Evolutionary conservation across 495 filamentous ascomycete genomes (phyloP).

Genomic region (Patellaria atrata): DNA sequence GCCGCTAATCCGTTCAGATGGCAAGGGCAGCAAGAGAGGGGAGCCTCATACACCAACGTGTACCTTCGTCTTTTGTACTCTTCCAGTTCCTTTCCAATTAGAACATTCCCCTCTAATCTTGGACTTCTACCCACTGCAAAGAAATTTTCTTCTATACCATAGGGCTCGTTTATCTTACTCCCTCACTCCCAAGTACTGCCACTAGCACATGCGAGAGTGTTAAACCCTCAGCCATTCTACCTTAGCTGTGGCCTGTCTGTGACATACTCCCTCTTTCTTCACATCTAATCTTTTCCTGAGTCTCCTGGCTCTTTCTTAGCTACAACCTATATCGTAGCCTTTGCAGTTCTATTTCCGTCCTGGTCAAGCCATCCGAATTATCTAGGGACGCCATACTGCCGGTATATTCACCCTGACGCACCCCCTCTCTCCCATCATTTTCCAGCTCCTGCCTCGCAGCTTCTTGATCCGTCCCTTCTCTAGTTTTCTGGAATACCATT

Average conservation of each 20-base stretch:
- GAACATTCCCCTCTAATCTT: too few species aligned
- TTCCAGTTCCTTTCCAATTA: too few species aligned
- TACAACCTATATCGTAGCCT: not conserved
- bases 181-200: too few species aligned
- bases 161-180: too few species aligned
- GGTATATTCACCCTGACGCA: constrained; percentile 17
- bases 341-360: constrained; percentile 5
- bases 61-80: too few species aligned
- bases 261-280: not conserved
- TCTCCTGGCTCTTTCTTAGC: not conserved
- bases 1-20: too few species aligned
- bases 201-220: constrained; percentile 14
- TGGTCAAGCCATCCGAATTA: constrained; percentile 6
- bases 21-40: too few species aligned
- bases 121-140: too few species aligned
- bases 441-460: constrained; percentile 7
- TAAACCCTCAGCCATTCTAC: constrained; percentile 1
- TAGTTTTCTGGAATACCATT: constrained; percentile 11
- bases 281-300: too few species aligned
- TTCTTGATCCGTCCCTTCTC: constrained; percentile 18
- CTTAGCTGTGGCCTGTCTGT: not conserved
- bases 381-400: constrained; percentile 13
- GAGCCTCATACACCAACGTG: too few species aligned
- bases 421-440: constrained; percentile 10
- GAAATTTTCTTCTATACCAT: too few species aligned